Base-by-base conservation (phyloP, 306 rosid genomes). In the Sicyos baderoa region DNA sequence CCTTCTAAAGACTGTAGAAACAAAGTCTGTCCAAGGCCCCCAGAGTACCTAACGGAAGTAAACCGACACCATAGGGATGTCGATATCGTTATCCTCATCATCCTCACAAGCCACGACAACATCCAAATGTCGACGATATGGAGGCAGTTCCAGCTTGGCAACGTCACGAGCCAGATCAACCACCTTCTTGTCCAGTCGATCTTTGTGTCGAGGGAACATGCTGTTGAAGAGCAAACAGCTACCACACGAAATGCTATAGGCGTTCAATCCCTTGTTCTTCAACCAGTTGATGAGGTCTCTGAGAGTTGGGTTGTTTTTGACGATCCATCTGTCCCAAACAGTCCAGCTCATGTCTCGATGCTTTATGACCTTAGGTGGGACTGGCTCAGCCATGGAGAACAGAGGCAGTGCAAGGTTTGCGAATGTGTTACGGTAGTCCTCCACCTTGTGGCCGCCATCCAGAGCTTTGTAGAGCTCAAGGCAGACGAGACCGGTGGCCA, bases 401-500 rank as follows among this genome's bases (percentile, higher is more conserved):
- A 89, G 76, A 50, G 98, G 98, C 76, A 92, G 75, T 9, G 96
- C 96, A 16, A 89, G 82, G 78, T 89, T 92, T 0, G 96, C 96
- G 81, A 92, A 89, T 8, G 98, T 89, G 84, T 92, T 92, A 9
- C 98, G 81, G 49, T 89, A 92, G 78, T 86, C 95, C 68, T 92
- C 98, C 3, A 89, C n/a, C 76, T 77, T 86, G 86, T 92, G 96
- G 23, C 77, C 84, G 42, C 95, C 96, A 75, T 83, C 87, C 79
- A 92, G 71, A 40, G 68, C 95, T 83, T 92, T 92, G 83, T 87
- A 92, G n/a, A 92, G 89, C 81, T 92, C 96, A 57, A 92, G 78
- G 81, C 95, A 92, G 73, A 89, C 98, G 8, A 89, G 87, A 71
- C 98, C 98, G 23, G 98, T 92, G 35, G 95, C 98, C 96, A 92